These are phyloP conservation scores for Metarhizium humberi DNA, from an alignment of 2,329 filamentous ascomycete genomes.

Conservation along the genomic window DNA sequence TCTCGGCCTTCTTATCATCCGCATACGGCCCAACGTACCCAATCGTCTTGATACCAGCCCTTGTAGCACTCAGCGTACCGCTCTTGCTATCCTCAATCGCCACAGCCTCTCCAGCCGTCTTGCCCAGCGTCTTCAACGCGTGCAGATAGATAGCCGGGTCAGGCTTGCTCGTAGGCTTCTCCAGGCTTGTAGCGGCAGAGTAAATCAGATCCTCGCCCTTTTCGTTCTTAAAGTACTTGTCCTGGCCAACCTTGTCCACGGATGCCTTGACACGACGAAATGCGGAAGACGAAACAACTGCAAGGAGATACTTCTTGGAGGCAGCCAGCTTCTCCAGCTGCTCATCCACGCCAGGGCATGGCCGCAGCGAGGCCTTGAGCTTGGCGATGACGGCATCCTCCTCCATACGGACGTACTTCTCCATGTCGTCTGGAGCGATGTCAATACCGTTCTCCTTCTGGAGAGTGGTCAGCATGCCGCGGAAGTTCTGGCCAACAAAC, in stretches of 20 bases:
- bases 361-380: constrained; percentile 56
- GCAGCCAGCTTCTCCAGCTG: constrained; percentile 56
- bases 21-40: constrained; percentile 78
- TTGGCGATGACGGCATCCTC: constrained; percentile 78
- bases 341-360: constrained; percentile 59
- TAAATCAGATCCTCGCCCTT: constrained; percentile 58
- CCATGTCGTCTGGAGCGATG: constrained; percentile 58
- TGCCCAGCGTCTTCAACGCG: constrained; percentile 64
- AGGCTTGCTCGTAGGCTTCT: constrained; percentile 78
- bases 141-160: constrained; percentile 82
- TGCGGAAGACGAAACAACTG: constrained; percentile 75
- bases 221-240: constrained; percentile 56
- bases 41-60: constrained; percentile 71
- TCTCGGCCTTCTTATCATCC: constrained; percentile 50
- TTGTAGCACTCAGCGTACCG: constrained; percentile 63
- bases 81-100: constrained; percentile 86
- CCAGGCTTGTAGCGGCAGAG: constrained; percentile 71
- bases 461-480: constrained; percentile 75
- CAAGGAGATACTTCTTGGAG: constrained; percentile 58
- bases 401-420: constrained; percentile 66
- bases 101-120: constrained; percentile 61
- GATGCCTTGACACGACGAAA: constrained; percentile 69
- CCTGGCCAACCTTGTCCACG: constrained; percentile 69
- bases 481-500: constrained; percentile 92
- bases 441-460: constrained; percentile 67